These are phyloP conservation scores for Crataegus laevigata DNA, from an alignment of 306 rosid genomes.

Conservation along the genomic window DNA sequence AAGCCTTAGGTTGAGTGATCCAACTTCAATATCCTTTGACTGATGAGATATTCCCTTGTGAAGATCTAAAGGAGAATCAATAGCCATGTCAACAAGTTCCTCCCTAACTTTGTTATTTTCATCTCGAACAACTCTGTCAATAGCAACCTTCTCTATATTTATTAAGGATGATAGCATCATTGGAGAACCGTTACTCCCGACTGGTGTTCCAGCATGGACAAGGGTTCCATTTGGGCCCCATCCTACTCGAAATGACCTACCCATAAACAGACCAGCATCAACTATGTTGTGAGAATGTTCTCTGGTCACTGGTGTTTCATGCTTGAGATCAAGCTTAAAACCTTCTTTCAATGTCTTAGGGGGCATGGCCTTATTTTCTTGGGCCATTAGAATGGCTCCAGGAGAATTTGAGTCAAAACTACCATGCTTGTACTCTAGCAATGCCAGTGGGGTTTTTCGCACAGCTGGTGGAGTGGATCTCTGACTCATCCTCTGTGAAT, in stretches of 20 bases:
- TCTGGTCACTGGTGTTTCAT: constrained; percentile 59
- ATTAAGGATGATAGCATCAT: constrained; percentile 64
- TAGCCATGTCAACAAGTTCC: constrained; percentile 62
- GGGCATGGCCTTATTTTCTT: constrained; percentile 58
- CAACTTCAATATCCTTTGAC: constrained; percentile 52
- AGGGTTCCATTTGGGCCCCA: constrained; percentile 98
- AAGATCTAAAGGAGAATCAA: constrained; percentile 63
- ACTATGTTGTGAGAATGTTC: constrained; percentile 59
- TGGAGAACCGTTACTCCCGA: constrained; percentile 44
- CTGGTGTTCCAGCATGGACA: constrained; percentile 69
- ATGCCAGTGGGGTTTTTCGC: constrained; percentile 80
- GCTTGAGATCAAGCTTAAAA: constrained; percentile 64
- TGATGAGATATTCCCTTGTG: constrained; percentile 68
- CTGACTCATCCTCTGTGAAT: constrained; percentile 36
- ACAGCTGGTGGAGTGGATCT: constrained; percentile 48
- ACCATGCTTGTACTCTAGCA: constrained; percentile 77
- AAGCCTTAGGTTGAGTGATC: constrained; percentile 61
- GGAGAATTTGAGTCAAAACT: constrained; percentile 61
- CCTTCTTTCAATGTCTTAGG: constrained; percentile 58
- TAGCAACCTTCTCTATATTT: constrained; percentile 79
- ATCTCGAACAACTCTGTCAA: constrained; percentile 79
- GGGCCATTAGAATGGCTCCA: constrained; percentile 78
- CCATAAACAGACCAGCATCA: constrained; percentile 98
- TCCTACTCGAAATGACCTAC: constrained; percentile 91
- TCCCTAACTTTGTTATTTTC: constrained; percentile 61